Percentiles rank a stretch among this genome's conserved stretches.
phyloP scores from a whole-genome alignment of 176 grass and related monocot genomes.

The Juncus inflexus region DNA sequence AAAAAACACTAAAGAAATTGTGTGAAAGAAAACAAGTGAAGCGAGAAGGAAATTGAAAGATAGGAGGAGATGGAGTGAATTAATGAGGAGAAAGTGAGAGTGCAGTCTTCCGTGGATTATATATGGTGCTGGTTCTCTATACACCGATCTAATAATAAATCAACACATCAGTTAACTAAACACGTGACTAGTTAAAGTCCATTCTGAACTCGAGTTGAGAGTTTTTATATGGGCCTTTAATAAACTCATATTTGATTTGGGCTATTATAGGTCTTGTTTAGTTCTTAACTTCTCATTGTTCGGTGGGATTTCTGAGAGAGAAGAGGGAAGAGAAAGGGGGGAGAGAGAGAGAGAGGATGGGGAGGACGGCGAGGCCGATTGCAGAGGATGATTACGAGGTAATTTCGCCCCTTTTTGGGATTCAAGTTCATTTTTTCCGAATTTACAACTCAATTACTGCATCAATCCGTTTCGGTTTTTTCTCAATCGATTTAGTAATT shows the following conservation, averaged over 20 bases:
- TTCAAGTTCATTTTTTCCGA: background rate
- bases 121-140: background rate
- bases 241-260: background rate
- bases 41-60: background rate
- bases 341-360: slow-evolving; percentile 19
- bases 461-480: no score
- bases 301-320: slow-evolving; percentile 3
- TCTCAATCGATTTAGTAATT: no score
- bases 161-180: no score
- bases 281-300: background rate
- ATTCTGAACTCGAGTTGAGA: no score
- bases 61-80: background rate
- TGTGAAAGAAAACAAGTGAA: background rate
- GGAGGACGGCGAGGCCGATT: slow-evolving; percentile 30
- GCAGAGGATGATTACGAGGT: slow-evolving; percentile 77
- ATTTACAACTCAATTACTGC: no score
- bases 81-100: slow-evolving; percentile 7
- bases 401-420: background rate
- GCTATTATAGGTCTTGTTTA: no score
- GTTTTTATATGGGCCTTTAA: no score
- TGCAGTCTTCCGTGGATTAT: slow-evolving; percentile 15
- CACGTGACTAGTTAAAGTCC: no score
- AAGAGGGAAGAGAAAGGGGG: background rate
- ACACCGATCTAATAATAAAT: no score
- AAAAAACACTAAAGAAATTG: background rate